Percentiles rank a stretch among this genome's conserved stretches.
These are phyloP conservation scores for Hymenoscyphus fructigenus DNA, from an alignment of 2,329 filamentous ascomycete genomes.

Conservation along the genomic window DNA sequence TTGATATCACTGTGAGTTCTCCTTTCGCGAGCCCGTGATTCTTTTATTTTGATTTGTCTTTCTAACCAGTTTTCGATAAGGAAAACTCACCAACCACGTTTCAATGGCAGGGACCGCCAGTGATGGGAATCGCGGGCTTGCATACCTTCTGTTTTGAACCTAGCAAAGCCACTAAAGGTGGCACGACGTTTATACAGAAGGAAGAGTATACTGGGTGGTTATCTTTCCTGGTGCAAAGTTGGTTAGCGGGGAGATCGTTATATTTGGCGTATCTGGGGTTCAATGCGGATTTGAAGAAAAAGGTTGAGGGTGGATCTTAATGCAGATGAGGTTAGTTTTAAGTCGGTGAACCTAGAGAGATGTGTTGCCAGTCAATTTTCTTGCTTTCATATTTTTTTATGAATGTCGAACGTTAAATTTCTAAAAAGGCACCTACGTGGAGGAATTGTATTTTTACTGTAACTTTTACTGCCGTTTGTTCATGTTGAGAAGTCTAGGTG, in stretches of 20 bases:
- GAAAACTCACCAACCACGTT: slow-evolving; percentile 1
- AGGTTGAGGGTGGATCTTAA: slow-evolving; percentile 2
- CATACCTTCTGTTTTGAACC: slow-evolving; percentile 2
- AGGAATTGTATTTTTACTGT: too few species aligned
- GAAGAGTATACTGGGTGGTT: slow-evolving; percentile 2
- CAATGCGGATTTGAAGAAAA: slow-evolving; percentile 3
- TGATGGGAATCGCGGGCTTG: background rate
- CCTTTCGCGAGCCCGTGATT: background rate
- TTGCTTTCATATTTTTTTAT: too few species aligned
- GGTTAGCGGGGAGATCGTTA: background rate
- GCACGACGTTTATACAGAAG: background rate
- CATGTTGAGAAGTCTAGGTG: background rate
- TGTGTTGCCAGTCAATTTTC: too few species aligned
- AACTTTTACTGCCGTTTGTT: background rate
- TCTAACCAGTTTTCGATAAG: background rate
- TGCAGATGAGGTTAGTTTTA: background rate
- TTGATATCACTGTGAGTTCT: background rate
- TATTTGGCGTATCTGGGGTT: background rate
- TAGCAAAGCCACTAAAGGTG: background rate
- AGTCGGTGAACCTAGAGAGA: too few species aligned
- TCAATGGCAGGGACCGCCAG: slow-evolving; percentile 6
- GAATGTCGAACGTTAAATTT: too few species aligned
- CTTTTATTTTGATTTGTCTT: background rate
- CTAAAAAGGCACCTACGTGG: too few species aligned
- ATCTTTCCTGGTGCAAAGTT: slow-evolving; percentile 4